Base-by-base conservation (phyloP, 441 rosid genomes). In the Erodium trifolium region DNA sequence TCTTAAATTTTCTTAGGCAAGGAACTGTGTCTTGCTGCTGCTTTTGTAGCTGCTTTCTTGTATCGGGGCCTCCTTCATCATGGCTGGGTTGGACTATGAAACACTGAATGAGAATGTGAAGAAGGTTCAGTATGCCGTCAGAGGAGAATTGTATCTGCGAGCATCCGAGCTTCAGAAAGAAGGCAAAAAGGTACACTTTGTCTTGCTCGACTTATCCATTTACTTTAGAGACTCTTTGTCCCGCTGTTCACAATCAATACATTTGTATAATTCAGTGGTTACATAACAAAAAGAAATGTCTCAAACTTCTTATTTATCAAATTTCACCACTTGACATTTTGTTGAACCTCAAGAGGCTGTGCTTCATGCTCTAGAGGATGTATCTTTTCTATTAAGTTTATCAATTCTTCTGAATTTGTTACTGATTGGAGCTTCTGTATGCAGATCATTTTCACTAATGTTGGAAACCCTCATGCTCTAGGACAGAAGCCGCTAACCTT, bases 151-250 rank as follows among this genome's bases (percentile, higher is more conserved):
- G 73, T 93, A 93, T 75, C 97, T 93, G 81, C 93, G 97, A 82
- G 98, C 98, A 72, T 88, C 97, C 72, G 92, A 93, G 87, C 98
- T 93, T 80, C 96, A 93, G 72, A 89, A 89, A 83, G 97, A 91
- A 83, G 98, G 97, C 77, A 93, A 93, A 82, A 93, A 85, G 95
- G 97, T 91, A 82, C 10, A 5, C 18, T 57, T 57, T 57, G 11
- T 57, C 57, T 49, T 17, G 34, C 11, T 9, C 64, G 57, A 14
- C 68, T 59, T 43, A 45, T 68, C 27, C 23, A 64, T 55, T 55
- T 70, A 57, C 27, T 37, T 37, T 37, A 37, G 41, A 37, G 8
- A 37, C 41, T 37, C 41, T 37, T 37, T 37, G 41, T 1, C 41
- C 41, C 41, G 41, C 6, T 37, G 41, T 7, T 37, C 41, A 37